Evolutionary conservation across 1,284 basidiomycete genomes (phyloP), one percentile per base, ranked within the genome.

Genomic region (Boletus hoseneyae): DNA sequence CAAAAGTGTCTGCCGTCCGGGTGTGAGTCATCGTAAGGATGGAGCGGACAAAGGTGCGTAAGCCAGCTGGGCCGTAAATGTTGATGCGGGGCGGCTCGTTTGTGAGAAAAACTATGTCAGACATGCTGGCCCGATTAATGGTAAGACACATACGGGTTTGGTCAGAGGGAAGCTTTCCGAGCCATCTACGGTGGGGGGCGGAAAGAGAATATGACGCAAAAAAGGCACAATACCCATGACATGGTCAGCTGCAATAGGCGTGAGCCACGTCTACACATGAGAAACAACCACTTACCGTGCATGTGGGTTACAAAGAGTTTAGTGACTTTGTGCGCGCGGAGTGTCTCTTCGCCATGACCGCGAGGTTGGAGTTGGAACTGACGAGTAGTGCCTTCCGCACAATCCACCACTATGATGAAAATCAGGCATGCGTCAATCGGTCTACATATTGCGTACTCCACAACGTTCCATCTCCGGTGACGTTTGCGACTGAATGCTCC

Each of bases 241-340:
- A 68, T 94, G 90, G 67, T 93, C 89, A 27, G 83, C 90, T 90
- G 52, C 21, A 39, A 44, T 40, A 50, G 18, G 42, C 47, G n/a
- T 54, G 40, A 55, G 19, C 6, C 44, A 37, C 21, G 15, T 16
- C 36, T 8, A 27, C 29, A 30, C 6, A 16, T 19, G 16, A 50
- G 69, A 52, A 56, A 82, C 16, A 5, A 6, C 3, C 0, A 10
- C 41, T 9, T 27, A 64, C 89, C 82, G 62, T 96, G 93, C 82
- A 95, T 85, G 61, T 95, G 93, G 0, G 93, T 95, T 48, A 95
- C 76, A 68, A 95, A 93, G 34, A 94, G 81, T 58, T 86, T 87
- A 12, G 73, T 73, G 37, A 94, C 75, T 51, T 75, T 82, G 33
- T 70, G 71, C 39, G 82, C 69, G 53, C 76, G 79, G 38, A 86